These are phyloP conservation scores for Canavalia gladiata DNA, from an alignment of 306 rosid species.

Conservation along the genomic window DNA sequence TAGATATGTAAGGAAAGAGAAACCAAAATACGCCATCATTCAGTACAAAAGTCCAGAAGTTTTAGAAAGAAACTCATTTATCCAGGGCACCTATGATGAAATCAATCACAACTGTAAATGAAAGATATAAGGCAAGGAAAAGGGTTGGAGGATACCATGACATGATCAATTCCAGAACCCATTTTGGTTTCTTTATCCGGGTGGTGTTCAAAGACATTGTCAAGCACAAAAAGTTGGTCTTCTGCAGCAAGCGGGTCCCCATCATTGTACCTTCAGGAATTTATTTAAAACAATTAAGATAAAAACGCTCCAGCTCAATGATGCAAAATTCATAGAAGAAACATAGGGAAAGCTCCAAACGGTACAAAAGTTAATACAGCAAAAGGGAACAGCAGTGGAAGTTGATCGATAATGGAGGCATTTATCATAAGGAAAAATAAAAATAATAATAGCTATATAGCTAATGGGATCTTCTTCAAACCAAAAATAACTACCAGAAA, in stretches of 20 bases:
- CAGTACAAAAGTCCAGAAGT: not conserved
- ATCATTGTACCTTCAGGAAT: constrained; percentile 74
- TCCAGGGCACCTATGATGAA: constrained; percentile 4
- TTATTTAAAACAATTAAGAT: constrained; percentile 42
- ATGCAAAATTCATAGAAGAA: constrained; percentile 11
- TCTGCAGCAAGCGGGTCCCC: constrained; percentile 83
- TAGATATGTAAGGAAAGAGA: not conserved
- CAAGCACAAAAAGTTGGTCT: constrained; percentile 71
- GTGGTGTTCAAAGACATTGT: constrained; percentile 80
- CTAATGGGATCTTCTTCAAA: constrained; percentile 13
- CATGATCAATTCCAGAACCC: constrained; percentile 85
- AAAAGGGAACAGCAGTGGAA: constrained; percentile 11
- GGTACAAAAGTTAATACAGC: not conserved
- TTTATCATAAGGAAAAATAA: constrained; percentile 13
- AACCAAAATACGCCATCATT: not conserved
- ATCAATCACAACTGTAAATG: not conserved
- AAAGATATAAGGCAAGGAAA: constrained; percentile 34
- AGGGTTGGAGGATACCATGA: constrained; percentile 69
- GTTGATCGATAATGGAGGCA: constrained; percentile 10
- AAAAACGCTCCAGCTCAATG: not conserved
- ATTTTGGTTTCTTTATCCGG: constrained; percentile 88
- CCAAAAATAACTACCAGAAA: constrained; percentile 3
- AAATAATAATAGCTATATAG: constrained; percentile 33
- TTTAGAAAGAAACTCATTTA: not conserved
- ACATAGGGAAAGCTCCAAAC: constrained; percentile 7